Conservation (phyloP, 2,329 filamentous ascomycete species). For the Fusarium liriodendri region DNA sequence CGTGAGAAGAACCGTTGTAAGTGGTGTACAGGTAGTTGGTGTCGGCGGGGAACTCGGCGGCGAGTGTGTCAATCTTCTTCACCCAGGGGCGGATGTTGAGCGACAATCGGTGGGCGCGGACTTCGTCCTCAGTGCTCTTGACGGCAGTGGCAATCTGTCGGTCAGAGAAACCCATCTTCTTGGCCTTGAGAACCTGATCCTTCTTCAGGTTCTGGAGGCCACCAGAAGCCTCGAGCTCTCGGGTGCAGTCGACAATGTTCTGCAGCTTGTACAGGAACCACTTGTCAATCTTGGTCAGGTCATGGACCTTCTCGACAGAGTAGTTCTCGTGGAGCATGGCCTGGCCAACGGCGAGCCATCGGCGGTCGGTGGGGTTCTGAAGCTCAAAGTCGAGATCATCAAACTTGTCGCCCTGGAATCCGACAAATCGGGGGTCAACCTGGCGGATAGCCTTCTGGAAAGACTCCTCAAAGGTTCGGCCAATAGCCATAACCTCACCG, state of each 20-base stretch:
- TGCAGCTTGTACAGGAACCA: constrained; percentile 99
- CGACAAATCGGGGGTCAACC: constrained; percentile 91
- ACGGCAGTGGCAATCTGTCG: constrained; percentile 92
- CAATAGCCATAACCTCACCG: constrained; percentile 99
- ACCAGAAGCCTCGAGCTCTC: constrained; percentile 85
- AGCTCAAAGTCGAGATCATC: constrained; percentile 92
- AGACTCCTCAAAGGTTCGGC: constrained; percentile 97
- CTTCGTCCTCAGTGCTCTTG: constrained; percentile 87
- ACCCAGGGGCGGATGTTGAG: constrained; percentile 96
- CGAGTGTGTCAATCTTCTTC: constrained; percentile 98
- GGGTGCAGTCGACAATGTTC: constrained; percentile 93
- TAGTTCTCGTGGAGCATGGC: constrained; percentile 98
- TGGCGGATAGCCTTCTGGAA: constrained; percentile 99
- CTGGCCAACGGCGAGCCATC: constrained; percentile 97
- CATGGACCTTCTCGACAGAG: constrained; percentile 89
- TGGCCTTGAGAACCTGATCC: constrained; percentile 88
- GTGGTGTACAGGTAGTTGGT: constrained; percentile 98
- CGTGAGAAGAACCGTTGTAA: constrained; percentile 95
- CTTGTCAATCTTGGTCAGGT: constrained; percentile 98
- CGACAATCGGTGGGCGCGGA: constrained; percentile 83
- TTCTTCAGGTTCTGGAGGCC: constrained; percentile 87
- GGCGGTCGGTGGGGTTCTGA: constrained; percentile 91
- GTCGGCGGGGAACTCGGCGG: constrained; percentile 93
- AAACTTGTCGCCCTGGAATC: constrained; percentile 96
- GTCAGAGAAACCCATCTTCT: constrained; percentile 98